Percentiles rank a stretch among this genome's conserved stretches.
Evolutionary conservation across 306 rosid genomes (phyloP).

Genomic region (Elaeagnus macrophylla): DNA sequence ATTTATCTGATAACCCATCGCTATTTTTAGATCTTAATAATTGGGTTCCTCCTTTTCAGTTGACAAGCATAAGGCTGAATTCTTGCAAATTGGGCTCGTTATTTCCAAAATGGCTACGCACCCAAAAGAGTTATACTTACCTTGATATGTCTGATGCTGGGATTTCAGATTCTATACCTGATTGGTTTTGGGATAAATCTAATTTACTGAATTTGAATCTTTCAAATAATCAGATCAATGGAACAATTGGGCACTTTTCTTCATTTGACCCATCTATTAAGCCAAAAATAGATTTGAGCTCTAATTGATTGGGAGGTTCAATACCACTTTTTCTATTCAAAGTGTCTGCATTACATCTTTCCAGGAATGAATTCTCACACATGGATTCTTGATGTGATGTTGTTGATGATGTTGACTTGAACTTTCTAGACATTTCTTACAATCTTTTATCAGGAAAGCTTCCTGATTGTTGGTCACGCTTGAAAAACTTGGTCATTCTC

Average conservation of each 20-base stretch:
- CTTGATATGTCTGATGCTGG: slow-evolving; percentile 9
- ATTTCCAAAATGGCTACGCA: slow-evolving; percentile 15
- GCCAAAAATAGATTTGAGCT: neutral
- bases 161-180: slow-evolving; percentile 12
- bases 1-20: neutral
- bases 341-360: neutral
- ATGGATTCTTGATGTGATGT: neutral
- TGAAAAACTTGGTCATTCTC: neutral
- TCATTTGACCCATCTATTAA: neutral
- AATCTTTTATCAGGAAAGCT: neutral
- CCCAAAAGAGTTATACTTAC: neutral
- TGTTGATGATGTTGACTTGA: neutral
- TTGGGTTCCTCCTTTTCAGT: slow-evolving; percentile 15
- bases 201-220: neutral
- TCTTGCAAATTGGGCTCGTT: slow-evolving; percentile 10
- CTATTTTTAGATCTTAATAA: neutral
- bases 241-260: neutral
- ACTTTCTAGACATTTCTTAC: slow-evolving; percentile 4
- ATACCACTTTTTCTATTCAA: neutral
- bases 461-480: neutral
- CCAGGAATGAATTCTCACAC: slow-evolving; percentile 3
- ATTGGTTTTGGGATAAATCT: slow-evolving; percentile 11
- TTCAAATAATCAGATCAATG: slow-evolving; percentile 8
- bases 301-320: slow-evolving; percentile 5
- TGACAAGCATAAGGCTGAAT: neutral